A percentile compares a stretch with the other conserved stretches of the same genome.
phyloP scores from a whole-genome alignment of 176 grass and related monocot species.

The Triticum turgidum region DNA sequence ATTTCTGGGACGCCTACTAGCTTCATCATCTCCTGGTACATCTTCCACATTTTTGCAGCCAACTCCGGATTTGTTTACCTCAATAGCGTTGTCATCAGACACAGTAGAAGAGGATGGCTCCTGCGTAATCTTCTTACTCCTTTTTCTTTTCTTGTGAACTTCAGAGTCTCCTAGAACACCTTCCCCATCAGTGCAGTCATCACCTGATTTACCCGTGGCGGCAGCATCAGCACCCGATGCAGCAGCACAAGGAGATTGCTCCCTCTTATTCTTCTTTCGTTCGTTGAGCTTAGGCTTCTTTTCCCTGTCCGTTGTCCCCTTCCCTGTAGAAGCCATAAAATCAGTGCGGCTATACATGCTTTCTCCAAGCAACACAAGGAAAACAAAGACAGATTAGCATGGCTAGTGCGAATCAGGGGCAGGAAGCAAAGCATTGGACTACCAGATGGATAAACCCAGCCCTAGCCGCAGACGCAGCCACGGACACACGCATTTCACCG shows the following conservation, averaged over 20 bases:
- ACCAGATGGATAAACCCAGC: not conserved
- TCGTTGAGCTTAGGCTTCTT: slow-evolving; percentile 19
- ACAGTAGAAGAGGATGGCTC: not conserved
- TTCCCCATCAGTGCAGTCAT: not conserved
- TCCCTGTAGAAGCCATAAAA: not conserved
- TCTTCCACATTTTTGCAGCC: slow-evolving; percentile 3
- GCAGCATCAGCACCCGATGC: not conserved
- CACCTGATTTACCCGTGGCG: not conserved
- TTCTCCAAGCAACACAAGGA: not conserved
- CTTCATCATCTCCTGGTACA: slow-evolving; percentile 5
- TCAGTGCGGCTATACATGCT: not conserved
- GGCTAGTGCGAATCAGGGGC: not conserved
- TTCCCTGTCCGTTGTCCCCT: not conserved
- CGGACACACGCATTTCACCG: not conserved
- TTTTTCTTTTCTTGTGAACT: slow-evolving; percentile 6
- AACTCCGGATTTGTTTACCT: not conserved
- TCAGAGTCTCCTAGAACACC: not conserved
- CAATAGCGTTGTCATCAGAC: not conserved
- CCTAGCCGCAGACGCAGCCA: not conserved
- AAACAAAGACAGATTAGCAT: not conserved
- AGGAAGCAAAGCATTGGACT: not conserved
- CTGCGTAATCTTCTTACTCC: no score
- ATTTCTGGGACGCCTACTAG: not conserved
- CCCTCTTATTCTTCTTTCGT: slow-evolving; percentile 15
- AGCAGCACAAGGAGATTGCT: not conserved